A percentile compares a stretch with the other conserved stretches of the same genome.
Conservation (phyloP, 73 alveolate species). For the Tetrahymena malaccensis region DNA sequence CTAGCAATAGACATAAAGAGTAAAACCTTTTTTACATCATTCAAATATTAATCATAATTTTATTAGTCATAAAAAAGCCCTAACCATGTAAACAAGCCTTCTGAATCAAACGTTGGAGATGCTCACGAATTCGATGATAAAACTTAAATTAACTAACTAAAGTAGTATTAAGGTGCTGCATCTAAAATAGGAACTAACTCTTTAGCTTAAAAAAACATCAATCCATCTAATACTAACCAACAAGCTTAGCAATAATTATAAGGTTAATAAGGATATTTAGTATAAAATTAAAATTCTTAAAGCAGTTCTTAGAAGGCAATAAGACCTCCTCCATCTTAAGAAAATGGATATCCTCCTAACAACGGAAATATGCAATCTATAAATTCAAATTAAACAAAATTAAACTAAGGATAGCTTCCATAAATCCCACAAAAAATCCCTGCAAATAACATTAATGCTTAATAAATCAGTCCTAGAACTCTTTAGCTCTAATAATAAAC, state of each 20-base stretch:
- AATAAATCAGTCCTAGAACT: neutral
- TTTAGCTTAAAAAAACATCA: neutral
- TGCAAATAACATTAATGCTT: neutral
- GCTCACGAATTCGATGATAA: neutral
- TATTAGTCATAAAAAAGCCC: neutral
- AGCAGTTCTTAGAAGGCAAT: neutral
- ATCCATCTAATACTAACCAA: neutral
- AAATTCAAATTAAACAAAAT: neutral
- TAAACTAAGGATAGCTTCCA: neutral
- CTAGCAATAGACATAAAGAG: neutral
- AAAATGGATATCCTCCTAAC: neutral
- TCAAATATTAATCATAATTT: neutral
- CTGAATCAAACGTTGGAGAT: neutral
- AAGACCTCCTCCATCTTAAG: neutral
- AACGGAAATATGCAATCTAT: neutral
- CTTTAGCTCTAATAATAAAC: neutral
- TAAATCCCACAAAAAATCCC: neutral
- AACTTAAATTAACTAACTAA: neutral
- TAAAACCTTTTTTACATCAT: neutral
- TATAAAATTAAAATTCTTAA: neutral
- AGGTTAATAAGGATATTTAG: neutral
- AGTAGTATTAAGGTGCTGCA: neutral
- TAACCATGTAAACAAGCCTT: neutral
- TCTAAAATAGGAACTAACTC: neutral
- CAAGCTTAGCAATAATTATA: neutral